phyloP scores from a whole-genome alignment of 2,329 filamentous ascomycete species.

The Penicillium digitatum region DNA sequence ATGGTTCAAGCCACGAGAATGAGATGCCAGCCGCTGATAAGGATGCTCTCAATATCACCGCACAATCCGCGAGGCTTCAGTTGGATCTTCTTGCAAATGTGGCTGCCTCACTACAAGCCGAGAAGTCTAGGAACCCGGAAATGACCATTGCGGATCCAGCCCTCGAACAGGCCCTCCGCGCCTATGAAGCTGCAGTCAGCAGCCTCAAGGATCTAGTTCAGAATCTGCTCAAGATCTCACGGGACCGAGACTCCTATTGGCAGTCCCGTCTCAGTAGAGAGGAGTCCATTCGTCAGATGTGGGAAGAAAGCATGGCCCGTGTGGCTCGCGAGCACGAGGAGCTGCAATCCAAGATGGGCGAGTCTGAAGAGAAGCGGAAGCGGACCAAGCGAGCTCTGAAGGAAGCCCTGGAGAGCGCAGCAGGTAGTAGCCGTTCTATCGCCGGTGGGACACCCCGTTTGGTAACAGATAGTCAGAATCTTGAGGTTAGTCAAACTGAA shows the following conservation, averaged over 20 bases:
- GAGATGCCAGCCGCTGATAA: constrained; percentile 72
- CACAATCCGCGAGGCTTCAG: constrained; percentile 88
- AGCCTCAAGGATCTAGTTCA: constrained; percentile 81
- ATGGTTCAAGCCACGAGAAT: constrained; percentile 71
- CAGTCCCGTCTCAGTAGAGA: constrained; percentile 91
- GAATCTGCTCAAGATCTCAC: constrained; percentile 84
- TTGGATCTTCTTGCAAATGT: constrained; percentile 86
- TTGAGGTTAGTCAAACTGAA: constrained; percentile 38
- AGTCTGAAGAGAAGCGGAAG: constrained; percentile 85
- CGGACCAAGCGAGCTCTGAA: constrained; percentile 84
- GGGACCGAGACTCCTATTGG: constrained; percentile 94
- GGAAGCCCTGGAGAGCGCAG: constrained; percentile 67
- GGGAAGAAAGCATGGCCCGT: constrained; percentile 98
- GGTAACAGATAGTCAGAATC: constrained; percentile 16
- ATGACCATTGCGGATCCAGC: constrained; percentile 72
- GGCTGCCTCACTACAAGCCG: constrained; percentile 71
- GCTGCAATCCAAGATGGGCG: constrained; percentile 78
- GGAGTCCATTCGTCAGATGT: constrained; percentile 86
- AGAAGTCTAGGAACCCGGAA: constrained; percentile 65
- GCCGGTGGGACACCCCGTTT: constrained; percentile 29
- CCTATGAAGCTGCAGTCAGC: constrained; percentile 84
- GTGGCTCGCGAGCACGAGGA: constrained; percentile 94
- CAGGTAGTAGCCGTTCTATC: constrained; percentile 38
- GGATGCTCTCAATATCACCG: constrained; percentile 94
- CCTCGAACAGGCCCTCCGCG: constrained; percentile 70